These are phyloP conservation scores for Hyphodiscus hymeniophilus DNA, from an alignment of 495 filamentous ascomycete genomes.

Conservation along the genomic window DNA sequence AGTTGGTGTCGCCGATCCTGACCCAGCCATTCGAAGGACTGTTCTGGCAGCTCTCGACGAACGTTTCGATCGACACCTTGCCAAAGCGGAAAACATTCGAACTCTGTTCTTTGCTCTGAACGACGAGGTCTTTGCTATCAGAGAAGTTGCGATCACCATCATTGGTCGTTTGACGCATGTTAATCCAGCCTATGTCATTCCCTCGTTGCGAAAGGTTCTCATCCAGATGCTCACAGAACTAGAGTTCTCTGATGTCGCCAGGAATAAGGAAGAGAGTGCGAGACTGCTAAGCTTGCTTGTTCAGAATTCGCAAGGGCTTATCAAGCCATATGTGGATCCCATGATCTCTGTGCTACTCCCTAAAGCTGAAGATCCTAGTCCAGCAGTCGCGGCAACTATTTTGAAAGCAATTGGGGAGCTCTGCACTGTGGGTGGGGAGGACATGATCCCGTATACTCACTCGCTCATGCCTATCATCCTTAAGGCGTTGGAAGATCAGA, in stretches of 20 bases:
- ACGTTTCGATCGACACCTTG: slow-evolving; percentile 90
- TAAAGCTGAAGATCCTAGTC: slow-evolving; percentile 73
- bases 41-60: slow-evolving; percentile 83
- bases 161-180: slow-evolving; percentile 85
- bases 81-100: slow-evolving; percentile 91
- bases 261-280: slow-evolving; percentile 92
- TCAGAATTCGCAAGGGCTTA: slow-evolving; percentile 79
- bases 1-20: slow-evolving; percentile 85
- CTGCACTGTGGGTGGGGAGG: slow-evolving; percentile 82
- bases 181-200: slow-evolving; percentile 96
- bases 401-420: slow-evolving; percentile 88
- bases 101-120: slow-evolving; percentile 95
- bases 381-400: slow-evolving; percentile 85
- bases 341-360: slow-evolving; percentile 87
- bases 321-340: slow-evolving; percentile 91
- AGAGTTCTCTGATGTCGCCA: slow-evolving; percentile 86
- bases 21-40: slow-evolving; percentile 78
- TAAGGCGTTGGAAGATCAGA: slow-evolving; percentile 83
- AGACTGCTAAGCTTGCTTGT: slow-evolving; percentile 88
- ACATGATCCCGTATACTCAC: slow-evolving; percentile 82
- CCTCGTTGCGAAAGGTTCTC: slow-evolving; percentile 83
- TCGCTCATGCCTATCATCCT: slow-evolving; percentile 92
- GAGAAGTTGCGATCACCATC: slow-evolving; percentile 91
- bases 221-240: slow-evolving; percentile 94
- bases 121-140: slow-evolving; percentile 82